Conservation (phyloP, 2,329 filamentous ascomycete genomes). For the Xylaria sp. region DNA sequence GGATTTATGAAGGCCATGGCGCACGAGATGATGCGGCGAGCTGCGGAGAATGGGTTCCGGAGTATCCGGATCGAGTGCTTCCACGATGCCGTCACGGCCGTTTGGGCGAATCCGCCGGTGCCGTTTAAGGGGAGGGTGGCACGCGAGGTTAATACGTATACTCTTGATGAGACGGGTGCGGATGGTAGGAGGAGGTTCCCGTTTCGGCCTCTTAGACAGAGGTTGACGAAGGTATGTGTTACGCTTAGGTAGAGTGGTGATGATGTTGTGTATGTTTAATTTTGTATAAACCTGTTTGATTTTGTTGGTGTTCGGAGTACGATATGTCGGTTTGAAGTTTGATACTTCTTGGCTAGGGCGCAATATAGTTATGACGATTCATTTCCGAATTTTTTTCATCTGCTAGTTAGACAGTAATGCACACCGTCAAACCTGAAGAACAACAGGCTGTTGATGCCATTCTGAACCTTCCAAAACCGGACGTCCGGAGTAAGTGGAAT, state of each 20-base stretch:
- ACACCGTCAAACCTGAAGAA: neutral
- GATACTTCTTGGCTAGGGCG: neutral
- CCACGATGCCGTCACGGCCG: constrained; percentile 24
- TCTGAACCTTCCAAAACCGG: no score
- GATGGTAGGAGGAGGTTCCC: constrained; percentile 13
- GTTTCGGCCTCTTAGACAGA: constrained; percentile 18
- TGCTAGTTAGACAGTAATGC: neutral
- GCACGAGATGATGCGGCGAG: constrained; percentile 23
- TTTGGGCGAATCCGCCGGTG: constrained; percentile 23
- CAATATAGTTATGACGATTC: neutral
- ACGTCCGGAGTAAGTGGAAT: neutral
- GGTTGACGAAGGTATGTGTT: constrained; percentile 19
- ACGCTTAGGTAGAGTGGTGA: constrained; percentile 8
- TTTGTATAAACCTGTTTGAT: neutral
- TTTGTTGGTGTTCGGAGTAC: neutral
- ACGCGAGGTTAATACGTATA: constrained; percentile 17
- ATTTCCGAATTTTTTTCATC: no score
- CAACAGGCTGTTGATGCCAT: neutral
- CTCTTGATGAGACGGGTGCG: constrained; percentile 12
- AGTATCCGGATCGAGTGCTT: constrained; percentile 23
- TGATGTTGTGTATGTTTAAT: neutral
- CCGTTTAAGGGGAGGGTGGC: constrained; percentile 17
- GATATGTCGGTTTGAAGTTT: no score
- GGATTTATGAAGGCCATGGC: constrained; percentile 24
- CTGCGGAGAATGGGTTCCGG: constrained; percentile 17